phyloP scores from a whole-genome alignment of 495 filamentous ascomycete species.

The Lasiosphaeria miniovina region DNA sequence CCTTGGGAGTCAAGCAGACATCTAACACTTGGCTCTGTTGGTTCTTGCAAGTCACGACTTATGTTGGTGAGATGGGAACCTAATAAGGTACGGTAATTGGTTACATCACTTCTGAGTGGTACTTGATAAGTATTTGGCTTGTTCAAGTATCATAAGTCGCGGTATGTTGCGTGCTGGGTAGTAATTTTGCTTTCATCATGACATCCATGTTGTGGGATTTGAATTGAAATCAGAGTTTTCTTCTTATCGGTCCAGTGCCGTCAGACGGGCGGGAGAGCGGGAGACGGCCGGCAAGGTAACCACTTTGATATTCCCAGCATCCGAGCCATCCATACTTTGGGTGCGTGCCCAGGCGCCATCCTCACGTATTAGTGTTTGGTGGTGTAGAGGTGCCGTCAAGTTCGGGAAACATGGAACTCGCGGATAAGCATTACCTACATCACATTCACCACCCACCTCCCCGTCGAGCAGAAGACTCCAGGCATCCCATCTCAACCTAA shows the following conservation, averaged over 20 bases:
- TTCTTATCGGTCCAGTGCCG: slow-evolving; percentile 5
- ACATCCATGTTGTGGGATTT: not conserved
- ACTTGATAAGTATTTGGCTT: no score
- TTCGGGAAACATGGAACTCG: not conserved
- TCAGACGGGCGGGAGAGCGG: slow-evolving; percentile 8
- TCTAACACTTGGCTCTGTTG: no score
- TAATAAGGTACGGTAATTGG: no score
- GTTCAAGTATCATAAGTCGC: no score
- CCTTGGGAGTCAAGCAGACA: no score
- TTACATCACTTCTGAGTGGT: no score
- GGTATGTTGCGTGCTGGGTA: not conserved
- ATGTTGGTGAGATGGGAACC: no score
- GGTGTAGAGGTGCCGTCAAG: not conserved
- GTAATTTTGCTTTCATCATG: not conserved
- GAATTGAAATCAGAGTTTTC: slow-evolving; percentile 4
- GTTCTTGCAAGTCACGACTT: no score
- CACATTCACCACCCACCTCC: not conserved
- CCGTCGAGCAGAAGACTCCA: not conserved
- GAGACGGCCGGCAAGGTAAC: slow-evolving; percentile 15
- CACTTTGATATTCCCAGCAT: not conserved
- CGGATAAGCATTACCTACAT: no score
- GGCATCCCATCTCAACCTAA: slow-evolving; percentile 8
- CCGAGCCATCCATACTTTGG: not conserved
- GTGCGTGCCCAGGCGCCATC: not conserved
- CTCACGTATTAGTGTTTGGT: not conserved